Conservation (phyloP, 73 alveolate species). For the Breviolum minutum region DNA sequence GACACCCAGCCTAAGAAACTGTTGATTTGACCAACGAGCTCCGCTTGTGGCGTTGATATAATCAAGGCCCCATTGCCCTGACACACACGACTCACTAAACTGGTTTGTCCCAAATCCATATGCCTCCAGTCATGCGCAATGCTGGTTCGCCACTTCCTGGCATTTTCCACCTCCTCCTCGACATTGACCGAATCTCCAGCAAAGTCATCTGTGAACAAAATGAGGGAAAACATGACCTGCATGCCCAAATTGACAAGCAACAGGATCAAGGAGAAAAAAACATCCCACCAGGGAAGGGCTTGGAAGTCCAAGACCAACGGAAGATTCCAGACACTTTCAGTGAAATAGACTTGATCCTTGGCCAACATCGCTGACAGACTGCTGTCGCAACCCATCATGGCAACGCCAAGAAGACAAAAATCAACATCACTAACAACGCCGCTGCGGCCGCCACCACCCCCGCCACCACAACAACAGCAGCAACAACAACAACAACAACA, state of each 20-base stretch:
- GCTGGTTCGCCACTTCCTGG: constrained; percentile 3
- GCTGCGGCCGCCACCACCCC: background rate
- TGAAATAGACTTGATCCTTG: background rate
- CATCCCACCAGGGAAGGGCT: background rate
- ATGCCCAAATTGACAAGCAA: constrained; percentile 8
- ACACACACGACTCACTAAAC: constrained; percentile 43
- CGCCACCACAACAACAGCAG: background rate
- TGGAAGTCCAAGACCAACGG: constrained; percentile 37
- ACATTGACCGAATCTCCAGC: constrained; percentile 8
- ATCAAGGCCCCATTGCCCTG: constrained; percentile 26
- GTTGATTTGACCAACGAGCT: constrained; percentile 53
- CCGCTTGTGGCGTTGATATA: constrained; percentile 39
- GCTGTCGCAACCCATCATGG: no score
- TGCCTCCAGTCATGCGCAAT: constrained; percentile 53
- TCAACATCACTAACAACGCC: background rate
- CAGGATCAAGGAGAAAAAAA: background rate
- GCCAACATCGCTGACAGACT: background rate
- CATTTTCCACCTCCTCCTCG: constrained; percentile 33
- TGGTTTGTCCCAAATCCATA: constrained; percentile 24
- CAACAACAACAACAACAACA: background rate
- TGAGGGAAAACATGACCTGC: constrained; percentile 24
- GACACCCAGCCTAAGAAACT: constrained; percentile 1
- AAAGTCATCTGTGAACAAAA: background rate
- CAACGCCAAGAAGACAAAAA: background rate
- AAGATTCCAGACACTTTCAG: constrained; percentile 21